These are phyloP conservation scores for Populus euphratica DNA, from an alignment of 345 rosid genomes.

Conservation along the genomic window DNA sequence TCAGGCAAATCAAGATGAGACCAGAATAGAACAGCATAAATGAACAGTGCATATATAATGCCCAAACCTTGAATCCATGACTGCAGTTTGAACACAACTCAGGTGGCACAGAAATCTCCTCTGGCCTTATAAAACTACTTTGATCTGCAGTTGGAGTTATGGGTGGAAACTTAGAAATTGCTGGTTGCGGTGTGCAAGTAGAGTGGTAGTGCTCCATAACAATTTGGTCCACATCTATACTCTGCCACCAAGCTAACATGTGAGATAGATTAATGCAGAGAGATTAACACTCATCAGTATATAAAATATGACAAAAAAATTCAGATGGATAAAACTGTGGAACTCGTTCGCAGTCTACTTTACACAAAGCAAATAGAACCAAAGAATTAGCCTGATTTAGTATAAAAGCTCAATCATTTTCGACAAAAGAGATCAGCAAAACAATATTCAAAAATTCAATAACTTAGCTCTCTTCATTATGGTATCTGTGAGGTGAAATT, in stretches of 20 bases:
- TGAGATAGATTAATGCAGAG: constrained; percentile 5
- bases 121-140: constrained; percentile 37
- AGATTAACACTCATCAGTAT: not conserved
- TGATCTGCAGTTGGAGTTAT: constrained; percentile 49
- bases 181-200: constrained; percentile 64
- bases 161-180: constrained; percentile 50
- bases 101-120: constrained; percentile 49
- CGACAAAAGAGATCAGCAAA: not conserved
- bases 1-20: constrained; percentile 24
- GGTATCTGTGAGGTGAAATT: not conserved
- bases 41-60: constrained; percentile 8
- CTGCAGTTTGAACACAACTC: constrained; percentile 67
- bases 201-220: constrained; percentile 82
- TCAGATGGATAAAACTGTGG: constrained; percentile 5
- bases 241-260: constrained; percentile 42
- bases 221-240: constrained; percentile 89
- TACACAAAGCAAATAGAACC: not conserved
- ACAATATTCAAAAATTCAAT: not conserved
- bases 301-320: constrained; percentile 9
- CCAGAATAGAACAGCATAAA: constrained; percentile 12
- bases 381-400: not conserved
- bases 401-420: not conserved
- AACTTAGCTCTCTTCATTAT: not conserved
- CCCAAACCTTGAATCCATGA: constrained; percentile 71
- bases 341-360: not conserved